These are phyloP conservation scores for Paraphaeosphaeria minitans DNA, from an alignment of 2,329 filamentous ascomycete genomes.

Conservation along the genomic window DNA sequence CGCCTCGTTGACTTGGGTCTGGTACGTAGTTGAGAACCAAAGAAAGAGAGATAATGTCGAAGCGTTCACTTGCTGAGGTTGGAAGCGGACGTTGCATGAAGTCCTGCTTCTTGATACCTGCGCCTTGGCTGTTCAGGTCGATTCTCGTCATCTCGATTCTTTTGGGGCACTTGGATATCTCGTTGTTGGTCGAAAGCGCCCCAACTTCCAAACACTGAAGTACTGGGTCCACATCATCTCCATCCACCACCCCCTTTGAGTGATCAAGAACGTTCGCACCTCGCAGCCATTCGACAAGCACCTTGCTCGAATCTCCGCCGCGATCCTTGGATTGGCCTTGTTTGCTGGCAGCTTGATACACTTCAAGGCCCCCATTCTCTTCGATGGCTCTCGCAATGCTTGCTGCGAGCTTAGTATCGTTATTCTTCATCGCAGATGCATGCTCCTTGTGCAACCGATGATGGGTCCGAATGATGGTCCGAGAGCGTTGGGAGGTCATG, in stretches of 20 bases:
- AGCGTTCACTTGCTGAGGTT: slow-evolving; percentile 62
- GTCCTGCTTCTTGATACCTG: slow-evolving; percentile 83
- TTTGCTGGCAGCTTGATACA: slow-evolving; percentile 67
- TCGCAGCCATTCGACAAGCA: slow-evolving; percentile 64
- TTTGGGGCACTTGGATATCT: slow-evolving; percentile 71
- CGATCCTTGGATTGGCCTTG: slow-evolving; percentile 64
- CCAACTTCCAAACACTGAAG: slow-evolving; percentile 86
- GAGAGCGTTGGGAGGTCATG: slow-evolving; percentile 63
- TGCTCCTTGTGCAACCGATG: slow-evolving; percentile 64
- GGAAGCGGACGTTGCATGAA: slow-evolving; percentile 90
- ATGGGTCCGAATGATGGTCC: slow-evolving; percentile 63
- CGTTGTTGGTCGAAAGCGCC: slow-evolving; percentile 81
- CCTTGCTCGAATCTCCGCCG: slow-evolving; percentile 67
- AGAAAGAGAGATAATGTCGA: slow-evolving; percentile 90
- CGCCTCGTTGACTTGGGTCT: slow-evolving; percentile 72
- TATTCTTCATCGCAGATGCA: slow-evolving; percentile 55
- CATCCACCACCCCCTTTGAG: slow-evolving; percentile 10
- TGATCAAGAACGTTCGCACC: slow-evolving; percentile 30
- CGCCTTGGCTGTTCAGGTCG: slow-evolving; percentile 84
- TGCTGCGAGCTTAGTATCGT: slow-evolving; percentile 47
- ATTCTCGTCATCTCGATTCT: slow-evolving; percentile 79
- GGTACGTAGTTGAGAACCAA: slow-evolving; percentile 95
- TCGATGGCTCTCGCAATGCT: slow-evolving; percentile 58
- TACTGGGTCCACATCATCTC: background rate
- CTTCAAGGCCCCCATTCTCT: slow-evolving; percentile 62